Evolutionary conservation across 495 filamentous ascomycete genomes (phyloP), one percentile per base, ranked within the genome.

Genomic region (Tuber calosporum): DNA sequence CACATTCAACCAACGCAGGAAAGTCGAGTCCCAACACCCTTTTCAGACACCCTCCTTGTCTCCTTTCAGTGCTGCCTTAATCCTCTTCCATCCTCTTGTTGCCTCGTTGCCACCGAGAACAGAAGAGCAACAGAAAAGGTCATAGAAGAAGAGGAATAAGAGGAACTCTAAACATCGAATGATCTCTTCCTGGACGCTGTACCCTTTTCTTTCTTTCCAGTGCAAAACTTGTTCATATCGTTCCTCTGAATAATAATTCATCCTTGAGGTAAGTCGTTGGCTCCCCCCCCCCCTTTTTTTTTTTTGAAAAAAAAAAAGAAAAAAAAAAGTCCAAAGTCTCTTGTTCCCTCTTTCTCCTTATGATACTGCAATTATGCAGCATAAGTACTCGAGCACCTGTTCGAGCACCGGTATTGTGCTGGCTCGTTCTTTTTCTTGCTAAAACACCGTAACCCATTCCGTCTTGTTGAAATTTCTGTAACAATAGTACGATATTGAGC

Each of bases 1-100:
- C 73, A 66, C 73, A 40, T 73, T 78, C 75, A 75, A 78, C 76
- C 76, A 78, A 78, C 76, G 76, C 76, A 78, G 76, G 76, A 78
- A 78, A 78, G 76, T 77, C 76, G 76, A 78, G 76, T 78, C 76
- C 40, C 76, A 43, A 70, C 72, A 69, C 76, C 74, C 76, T 78
- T 78, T 78, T 78, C 73, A 78, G 76, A 78, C 76, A 77, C 67
- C 73, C 68, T 70, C 53, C 76, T 77, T 78, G 76, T 78, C 76
- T 78, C 77, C 76, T 78, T 78, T 78, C 74, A 78, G 76, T 72
- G 68, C 75, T 45, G 43, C 68, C 76, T 58, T 77, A 67, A 72
- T 70, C 76, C 76, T 62, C 53, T 62, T 62, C 53, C 53, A 62
- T 62, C 53, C 53, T 30, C n/a, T 62, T 62, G 53, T 62, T 8